These are phyloP conservation scores for Fusarium heterosporum DNA, from an alignment of 2,329 filamentous ascomycete genomes.

Conservation along the genomic window DNA sequence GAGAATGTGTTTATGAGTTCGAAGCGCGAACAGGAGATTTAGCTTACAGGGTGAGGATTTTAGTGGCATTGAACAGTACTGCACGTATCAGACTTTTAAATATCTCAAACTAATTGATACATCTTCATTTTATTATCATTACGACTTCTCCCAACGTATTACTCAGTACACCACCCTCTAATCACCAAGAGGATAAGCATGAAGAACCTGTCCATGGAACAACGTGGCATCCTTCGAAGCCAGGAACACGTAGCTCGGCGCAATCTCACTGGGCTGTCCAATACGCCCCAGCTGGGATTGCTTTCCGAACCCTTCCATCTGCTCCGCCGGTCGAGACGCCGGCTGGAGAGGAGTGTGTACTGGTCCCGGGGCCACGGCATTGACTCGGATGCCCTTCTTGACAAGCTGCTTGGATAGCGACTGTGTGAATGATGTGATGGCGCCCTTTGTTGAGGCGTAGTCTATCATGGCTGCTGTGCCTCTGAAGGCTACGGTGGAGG, in stretches of 20 bases:
- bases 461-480: constrained; percentile 64
- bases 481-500: constrained; percentile 65
- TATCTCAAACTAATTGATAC: constrained; percentile 41
- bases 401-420: constrained; percentile 64
- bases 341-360: constrained; percentile 60
- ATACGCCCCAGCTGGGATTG: constrained; percentile 53
- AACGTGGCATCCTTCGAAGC: constrained; percentile 55
- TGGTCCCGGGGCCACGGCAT: constrained; percentile 57
- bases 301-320: constrained; percentile 59
- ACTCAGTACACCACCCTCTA: constrained; percentile 25
- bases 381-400: constrained; percentile 69
- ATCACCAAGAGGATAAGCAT: constrained; percentile 56
- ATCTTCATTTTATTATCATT: neutral
- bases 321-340: constrained; percentile 56
- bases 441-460: constrained; percentile 68
- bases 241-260: constrained; percentile 56
- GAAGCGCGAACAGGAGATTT: neutral
- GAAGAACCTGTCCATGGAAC: constrained; percentile 55
- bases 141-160: neutral
- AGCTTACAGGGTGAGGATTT: constrained; percentile 62
- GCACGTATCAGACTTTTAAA: constrained; percentile 61
- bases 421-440: constrained; percentile 67
- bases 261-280: constrained; percentile 60
- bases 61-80: constrained; percentile 66
- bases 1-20: neutral